Evolutionary conservation across 169 alveolate genomes (phyloP), one percentile per base, ranked within the genome.

Genomic region (Eimeria maxima): DNA sequence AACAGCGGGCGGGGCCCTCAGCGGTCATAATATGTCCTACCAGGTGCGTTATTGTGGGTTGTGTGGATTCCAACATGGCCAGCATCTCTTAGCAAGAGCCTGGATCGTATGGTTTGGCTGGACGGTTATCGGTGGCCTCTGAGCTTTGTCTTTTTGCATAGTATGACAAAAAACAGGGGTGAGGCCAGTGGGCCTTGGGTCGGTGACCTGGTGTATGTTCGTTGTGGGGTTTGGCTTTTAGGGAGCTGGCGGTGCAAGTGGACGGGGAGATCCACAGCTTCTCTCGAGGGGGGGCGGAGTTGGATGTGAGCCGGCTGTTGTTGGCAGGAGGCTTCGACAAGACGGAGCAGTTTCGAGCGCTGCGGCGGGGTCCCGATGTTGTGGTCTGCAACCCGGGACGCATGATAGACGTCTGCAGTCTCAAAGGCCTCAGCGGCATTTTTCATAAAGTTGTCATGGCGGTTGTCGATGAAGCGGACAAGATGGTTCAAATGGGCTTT

Each of bases 381-480:
- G 96, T 83, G 57, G 90, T 88, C 22, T 50, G 91, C 73, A 94
- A 81, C 45, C 96, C 96, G 6, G 96, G 96, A 44, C 88, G 96
- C 55, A 45, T 94, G 69, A 94, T 94, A n/a, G 96, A 94, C 74
- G n/a, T 84, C 38, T 89, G 92, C 44, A 84, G 90, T 67, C 90
- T 84, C 60, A 94, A 94, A 76, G 96, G 95, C 38, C 73, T 94
- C 65, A 86, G 63, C 22, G 93, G 89, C 42, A 65, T 78, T 44
- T 83, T 94, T 29, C 71, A 94, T 42, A 83, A 84, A 53, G 83
- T 84, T 29, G 95, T 94, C 18, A 73, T 89, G 84, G 95, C 83
- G n/a, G 97, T 95, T 22, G 81, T 95, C 16, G 97, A 95, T 50
- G 97, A 95, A 67, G 97, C 97, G 10, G 97, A 95, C 60, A 84